Evolutionary conservation across 768 basidiomycete species (phyloP).

Genomic region (Clitopilus passeckerianus): DNA sequence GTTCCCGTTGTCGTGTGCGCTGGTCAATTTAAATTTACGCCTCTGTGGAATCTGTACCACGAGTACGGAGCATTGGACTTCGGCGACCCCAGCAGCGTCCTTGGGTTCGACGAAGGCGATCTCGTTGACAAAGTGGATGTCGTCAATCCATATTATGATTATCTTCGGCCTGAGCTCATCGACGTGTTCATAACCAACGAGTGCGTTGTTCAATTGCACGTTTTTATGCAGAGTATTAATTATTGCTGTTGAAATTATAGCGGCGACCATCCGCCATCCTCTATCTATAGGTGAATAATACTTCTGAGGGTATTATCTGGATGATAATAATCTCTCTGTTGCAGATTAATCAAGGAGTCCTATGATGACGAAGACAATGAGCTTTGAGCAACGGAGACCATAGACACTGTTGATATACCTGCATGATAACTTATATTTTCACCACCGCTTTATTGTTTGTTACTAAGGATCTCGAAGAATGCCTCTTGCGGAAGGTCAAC

Average conservation of each 20-base stretch:
- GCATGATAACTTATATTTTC: conserved; percentile 15
- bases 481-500: conserved; percentile 94
- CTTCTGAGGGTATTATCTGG: not conserved
- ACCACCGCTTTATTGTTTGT: conserved; percentile 23
- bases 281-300: conserved; percentile 69
- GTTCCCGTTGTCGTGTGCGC: conserved; percentile 92
- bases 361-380: conserved; percentile 95
- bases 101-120: conserved; percentile 74
- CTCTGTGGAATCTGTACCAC: conserved; percentile 84
- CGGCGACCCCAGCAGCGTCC: conserved; percentile 55
- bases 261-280: conserved; percentile 94
- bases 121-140: conserved; percentile 88
- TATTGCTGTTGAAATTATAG: conserved; percentile 33
- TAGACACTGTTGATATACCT: conserved; percentile 13
- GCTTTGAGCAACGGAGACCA: conserved; percentile 34
- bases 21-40: conserved; percentile 96
- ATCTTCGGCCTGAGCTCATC: conserved; percentile 87
- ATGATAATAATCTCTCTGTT: conserved; percentile 6
- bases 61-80: conserved; percentile 84
- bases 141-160: conserved; percentile 95
- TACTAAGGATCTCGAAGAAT: conserved; percentile 85
- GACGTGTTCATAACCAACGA: conserved; percentile 96
- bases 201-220: conserved; percentile 46
- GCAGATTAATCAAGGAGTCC: conserved; percentile 83
- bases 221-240: not conserved